A percentile compares a stretch with the other conserved stretches of the same genome.
phyloP scores from a whole-genome alignment of 306 rosid species.

The Casuarina cunninghamiana region DNA sequence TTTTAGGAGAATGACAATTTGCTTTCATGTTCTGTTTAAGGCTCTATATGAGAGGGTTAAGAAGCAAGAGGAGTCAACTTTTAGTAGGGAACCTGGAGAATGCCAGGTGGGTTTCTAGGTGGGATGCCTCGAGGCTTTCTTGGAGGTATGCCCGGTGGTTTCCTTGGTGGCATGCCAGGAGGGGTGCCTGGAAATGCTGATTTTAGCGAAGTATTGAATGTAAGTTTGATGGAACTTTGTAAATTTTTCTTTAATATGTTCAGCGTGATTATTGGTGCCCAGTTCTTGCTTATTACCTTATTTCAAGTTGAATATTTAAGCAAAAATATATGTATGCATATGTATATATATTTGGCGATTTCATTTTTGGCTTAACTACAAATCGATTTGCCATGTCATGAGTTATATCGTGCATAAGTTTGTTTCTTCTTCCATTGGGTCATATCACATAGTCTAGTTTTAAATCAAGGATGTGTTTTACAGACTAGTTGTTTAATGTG shows the following conservation, averaged over 20 bases:
- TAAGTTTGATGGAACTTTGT: conserved; percentile 40
- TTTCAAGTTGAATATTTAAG: background rate
- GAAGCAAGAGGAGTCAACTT: conserved; percentile 78
- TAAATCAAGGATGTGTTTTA: background rate
- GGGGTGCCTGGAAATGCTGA: conserved; percentile 91
- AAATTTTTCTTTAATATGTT: no score
- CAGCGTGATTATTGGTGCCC: background rate
- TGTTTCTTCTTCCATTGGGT: background rate
- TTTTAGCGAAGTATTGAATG: conserved; percentile 83
- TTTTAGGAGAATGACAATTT: conserved; percentile 18
- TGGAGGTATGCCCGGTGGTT: no score
- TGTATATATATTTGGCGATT: background rate
- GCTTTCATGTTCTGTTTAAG: conserved; percentile 36
- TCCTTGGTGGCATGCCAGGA: conserved; percentile 36
- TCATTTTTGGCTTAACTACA: background rate
- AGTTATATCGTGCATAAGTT: background rate
- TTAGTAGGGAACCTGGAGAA: conserved; percentile 64
- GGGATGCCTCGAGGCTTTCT: no score
- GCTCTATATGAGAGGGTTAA: conserved; percentile 91
- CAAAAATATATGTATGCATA: no score
- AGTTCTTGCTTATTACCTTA: background rate
- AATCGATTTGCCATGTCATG: background rate
- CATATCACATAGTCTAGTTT: background rate
- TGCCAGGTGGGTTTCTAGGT: no score
- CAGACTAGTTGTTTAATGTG: conserved; percentile 11